These are phyloP conservation scores for Neurospora discreta DNA, from an alignment of 495 filamentous ascomycete species.

Conservation along the genomic window DNA sequence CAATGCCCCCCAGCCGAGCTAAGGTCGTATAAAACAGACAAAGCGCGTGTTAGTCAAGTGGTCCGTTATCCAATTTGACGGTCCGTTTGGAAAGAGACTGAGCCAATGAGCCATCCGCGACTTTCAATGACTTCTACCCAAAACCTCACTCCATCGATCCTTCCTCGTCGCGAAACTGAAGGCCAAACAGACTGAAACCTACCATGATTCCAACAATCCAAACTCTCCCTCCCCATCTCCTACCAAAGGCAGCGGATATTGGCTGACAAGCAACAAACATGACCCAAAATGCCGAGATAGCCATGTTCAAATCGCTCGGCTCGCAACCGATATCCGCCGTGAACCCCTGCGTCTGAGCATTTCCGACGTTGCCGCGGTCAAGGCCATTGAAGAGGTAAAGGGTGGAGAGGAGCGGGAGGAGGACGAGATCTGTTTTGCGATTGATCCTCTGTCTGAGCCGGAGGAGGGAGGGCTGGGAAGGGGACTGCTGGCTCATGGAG, in stretches of 20 bases:
- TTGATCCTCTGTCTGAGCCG: conserved; percentile 9
- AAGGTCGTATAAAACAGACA: neutral
- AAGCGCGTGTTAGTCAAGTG: neutral
- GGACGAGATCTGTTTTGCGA: conserved; percentile 23
- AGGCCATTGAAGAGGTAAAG: conserved; percentile 32
- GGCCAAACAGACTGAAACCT: neutral
- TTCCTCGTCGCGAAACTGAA: neutral
- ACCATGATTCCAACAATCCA: conserved; percentile 48
- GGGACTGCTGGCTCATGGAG: neutral
- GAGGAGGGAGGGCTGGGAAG: neutral
- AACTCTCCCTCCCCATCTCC: conserved; percentile 35
- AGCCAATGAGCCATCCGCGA: conserved; percentile 2
- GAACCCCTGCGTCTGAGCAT: conserved; percentile 29
- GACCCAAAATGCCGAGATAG: conserved; percentile 44
- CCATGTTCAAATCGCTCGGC: conserved; percentile 39
- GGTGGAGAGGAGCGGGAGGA: conserved; percentile 25
- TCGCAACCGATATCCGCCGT: conserved; percentile 18
- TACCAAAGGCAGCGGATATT: conserved; percentile 42
- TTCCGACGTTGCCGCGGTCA: conserved; percentile 35
- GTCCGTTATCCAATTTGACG: neutral
- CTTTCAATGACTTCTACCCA: neutral
- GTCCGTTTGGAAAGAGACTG: neutral
- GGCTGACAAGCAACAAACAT: conserved; percentile 48
- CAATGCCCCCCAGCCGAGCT: conserved; percentile 39
- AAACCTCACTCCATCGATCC: neutral